Percentiles rank a stretch among this genome's conserved stretches.
Conservation (phyloP, 306 rosid genomes). For the Casuarina cunninghamiana region DNA sequence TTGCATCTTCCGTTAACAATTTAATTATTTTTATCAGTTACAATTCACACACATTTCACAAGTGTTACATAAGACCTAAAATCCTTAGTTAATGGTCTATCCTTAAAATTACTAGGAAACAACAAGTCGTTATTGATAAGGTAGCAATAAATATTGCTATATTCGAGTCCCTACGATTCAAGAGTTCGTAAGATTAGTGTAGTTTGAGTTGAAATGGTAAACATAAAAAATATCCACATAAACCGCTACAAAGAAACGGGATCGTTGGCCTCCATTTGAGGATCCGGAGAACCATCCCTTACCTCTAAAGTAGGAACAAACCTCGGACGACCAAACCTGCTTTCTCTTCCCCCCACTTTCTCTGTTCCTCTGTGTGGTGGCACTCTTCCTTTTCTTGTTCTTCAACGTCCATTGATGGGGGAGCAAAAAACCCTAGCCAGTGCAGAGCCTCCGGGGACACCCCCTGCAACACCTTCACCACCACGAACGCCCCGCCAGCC, state of each 20-base stretch:
- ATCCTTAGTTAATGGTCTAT: too few species aligned
- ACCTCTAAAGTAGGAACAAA: conserved; percentile 24
- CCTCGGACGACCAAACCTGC: conserved; percentile 1
- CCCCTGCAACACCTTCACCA: conserved; percentile 25
- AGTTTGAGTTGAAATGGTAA: too few species aligned
- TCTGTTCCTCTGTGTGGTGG: conserved; percentile 8
- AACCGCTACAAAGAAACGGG: conserved; percentile 24
- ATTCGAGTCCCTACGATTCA: too few species aligned
- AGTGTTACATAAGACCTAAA: too few species aligned
- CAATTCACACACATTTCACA: too few species aligned
- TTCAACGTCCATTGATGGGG: conserved; percentile 50
- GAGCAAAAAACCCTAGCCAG: conserved; percentile 41
- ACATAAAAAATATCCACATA: too few species aligned
- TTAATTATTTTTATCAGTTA: too few species aligned
- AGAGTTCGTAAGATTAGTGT: too few species aligned
- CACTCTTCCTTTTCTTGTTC: conserved; percentile 27
- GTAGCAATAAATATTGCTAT: too few species aligned
- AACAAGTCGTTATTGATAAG: too few species aligned
- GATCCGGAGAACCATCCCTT: conserved; percentile 19
- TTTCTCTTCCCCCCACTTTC: conserved; percentile 19
- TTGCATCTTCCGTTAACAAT: too few species aligned
- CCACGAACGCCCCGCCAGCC: conserved; percentile 15
- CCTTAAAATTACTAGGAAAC: too few species aligned
- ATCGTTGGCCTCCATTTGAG: neutral
- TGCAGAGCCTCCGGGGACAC: neutral